Percentiles rank a stretch among this genome's conserved stretches.
These are phyloP conservation scores for Oldenlandia corymbosa DNA, from an alignment of 257 asterid genomes.

Conservation along the genomic window DNA sequence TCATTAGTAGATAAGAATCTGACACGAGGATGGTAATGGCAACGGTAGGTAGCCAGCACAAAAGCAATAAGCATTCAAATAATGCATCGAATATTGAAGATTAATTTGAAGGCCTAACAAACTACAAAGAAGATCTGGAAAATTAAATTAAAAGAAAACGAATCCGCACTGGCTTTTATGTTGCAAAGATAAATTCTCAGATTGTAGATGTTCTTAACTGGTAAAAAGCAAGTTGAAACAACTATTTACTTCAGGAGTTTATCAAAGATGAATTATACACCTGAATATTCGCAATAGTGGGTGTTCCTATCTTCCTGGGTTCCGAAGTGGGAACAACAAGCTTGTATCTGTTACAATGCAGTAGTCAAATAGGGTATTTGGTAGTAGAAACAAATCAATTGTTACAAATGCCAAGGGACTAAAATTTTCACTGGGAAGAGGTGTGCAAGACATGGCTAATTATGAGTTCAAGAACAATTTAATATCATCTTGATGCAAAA, in stretches of 20 bases:
- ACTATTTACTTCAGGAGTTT: conserved; percentile 8
- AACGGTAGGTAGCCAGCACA: neutral
- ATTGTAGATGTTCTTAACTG: neutral
- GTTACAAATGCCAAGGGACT: neutral
- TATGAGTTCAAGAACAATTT: neutral
- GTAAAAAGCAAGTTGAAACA: neutral
- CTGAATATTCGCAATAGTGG: conserved; percentile 82
- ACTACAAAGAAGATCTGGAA: neutral
- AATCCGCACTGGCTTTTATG: neutral
- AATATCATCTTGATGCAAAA: neutral
- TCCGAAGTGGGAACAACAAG: conserved; percentile 79
- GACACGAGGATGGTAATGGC: neutral
- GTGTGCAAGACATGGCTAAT: neutral
- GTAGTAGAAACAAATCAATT: neutral
- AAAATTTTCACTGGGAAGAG: neutral
- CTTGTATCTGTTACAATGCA: conserved; percentile 61
- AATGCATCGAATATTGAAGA: neutral
- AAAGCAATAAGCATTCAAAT: neutral
- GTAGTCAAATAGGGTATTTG: conserved; percentile 11
- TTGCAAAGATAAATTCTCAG: neutral
- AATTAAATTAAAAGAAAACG: neutral
- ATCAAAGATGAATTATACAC: conserved; percentile 28
- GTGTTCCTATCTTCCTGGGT: conserved; percentile 85
- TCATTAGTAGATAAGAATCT: conserved; percentile 2
- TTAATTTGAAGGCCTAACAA: neutral